Base-by-base conservation (phyloP, 805 yeast species). In the Sungouiella thailandica region DNA sequence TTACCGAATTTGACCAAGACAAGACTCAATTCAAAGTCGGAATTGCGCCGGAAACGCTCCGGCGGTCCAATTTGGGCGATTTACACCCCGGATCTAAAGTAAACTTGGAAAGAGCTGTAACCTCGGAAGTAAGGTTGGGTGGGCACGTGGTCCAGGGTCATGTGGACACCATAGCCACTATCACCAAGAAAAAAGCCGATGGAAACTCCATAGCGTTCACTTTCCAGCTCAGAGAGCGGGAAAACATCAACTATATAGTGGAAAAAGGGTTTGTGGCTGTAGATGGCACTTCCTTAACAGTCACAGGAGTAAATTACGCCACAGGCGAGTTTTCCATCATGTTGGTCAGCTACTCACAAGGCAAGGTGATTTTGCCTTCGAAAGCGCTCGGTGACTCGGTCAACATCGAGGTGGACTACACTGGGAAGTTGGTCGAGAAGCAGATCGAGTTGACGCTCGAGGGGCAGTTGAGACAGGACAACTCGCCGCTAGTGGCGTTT, bases 121-220 rank as follows among this genome's bases (percentile, higher is more conserved):
- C 79, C 66, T 78, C 78, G 10, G 86, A 84, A 34, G 85, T 79
- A 5, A 69, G 98, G 43, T 77, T 89, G 50, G 99, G 99, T 16
- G 99, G 99, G 1, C 99, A 93, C 58, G 76, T 90, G 43, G 99
- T 93, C 2, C 98, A 93, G 52, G 99, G 98, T 5, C 99, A 93
- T 62, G 87, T 93, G 18, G 99, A 93, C 56, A 85, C 96, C 0
- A 71, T 81, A 23, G 96, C 96, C 2, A 58, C 55, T 23, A 81
- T 90, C 25, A 69, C 72, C 2, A 56, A 60, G 1, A 68, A 60
- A 17, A 58, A 44, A 7, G 61, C 73, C 1, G 97, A 89, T 51
- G 83, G 78, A 2, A 85, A 87, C 56, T 80, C 97, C 1, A 64
- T 87, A 22, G 68, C 80, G 3, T 83, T 78, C 55, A 82, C 85